Percentiles rank a stretch among this genome's conserved stretches.
phyloP scores from a whole-genome alignment of 768 basidiomycete species.

The Boletellus ananas region DNA sequence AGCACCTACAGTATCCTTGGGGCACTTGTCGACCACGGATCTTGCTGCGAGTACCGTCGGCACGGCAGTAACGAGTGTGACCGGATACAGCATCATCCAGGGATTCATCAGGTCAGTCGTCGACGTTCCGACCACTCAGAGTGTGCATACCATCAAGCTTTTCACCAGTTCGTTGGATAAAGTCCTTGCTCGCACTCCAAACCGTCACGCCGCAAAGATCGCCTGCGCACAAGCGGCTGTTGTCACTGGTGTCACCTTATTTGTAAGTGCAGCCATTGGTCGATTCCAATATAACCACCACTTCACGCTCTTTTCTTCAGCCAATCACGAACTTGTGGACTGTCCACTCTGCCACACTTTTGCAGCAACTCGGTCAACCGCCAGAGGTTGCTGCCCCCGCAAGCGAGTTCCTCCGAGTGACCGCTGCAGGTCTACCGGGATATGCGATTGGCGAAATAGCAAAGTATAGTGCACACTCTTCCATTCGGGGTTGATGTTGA shows the following conservation, averaged over 20 bases:
- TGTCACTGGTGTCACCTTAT: constrained; percentile 21
- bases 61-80: constrained; percentile 39
- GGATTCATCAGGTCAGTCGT: constrained; percentile 35
- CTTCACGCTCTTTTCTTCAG: constrained; percentile 1
- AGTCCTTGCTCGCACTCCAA: constrained; percentile 11
- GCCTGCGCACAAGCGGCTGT: constrained; percentile 18
- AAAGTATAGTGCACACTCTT: constrained; percentile 23
- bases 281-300: neutral
- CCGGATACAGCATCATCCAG: constrained; percentile 42
- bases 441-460: constrained; percentile 42
- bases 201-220: constrained; percentile 12
- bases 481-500: constrained; percentile 2
- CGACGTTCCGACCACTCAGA: neutral
- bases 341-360: constrained; percentile 30
- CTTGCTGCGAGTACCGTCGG: constrained; percentile 48
- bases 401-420: constrained; percentile 36
- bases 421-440: constrained; percentile 43
- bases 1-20: constrained; percentile 38
- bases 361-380: constrained; percentile 37
- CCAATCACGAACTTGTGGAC: constrained; percentile 23
- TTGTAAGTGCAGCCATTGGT: constrained; percentile 11
- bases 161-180: constrained; percentile 21
- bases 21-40: constrained; percentile 51
- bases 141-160: constrained; percentile 7
- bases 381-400: constrained; percentile 39